Evolutionary conservation across 176 grass and related monocot genomes (phyloP).

Genomic region (Rhynchospora breviuscula): DNA sequence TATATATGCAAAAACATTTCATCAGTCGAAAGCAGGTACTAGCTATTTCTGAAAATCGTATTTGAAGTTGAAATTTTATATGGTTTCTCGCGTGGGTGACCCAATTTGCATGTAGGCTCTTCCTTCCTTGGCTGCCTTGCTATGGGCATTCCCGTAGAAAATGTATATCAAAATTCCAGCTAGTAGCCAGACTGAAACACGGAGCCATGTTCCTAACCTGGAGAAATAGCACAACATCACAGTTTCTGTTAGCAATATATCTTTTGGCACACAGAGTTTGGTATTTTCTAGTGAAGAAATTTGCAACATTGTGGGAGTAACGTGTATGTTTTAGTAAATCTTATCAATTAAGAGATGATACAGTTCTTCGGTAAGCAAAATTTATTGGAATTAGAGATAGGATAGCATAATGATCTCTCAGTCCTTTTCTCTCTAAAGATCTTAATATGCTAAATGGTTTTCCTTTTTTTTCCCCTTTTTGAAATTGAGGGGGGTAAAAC

Average conservation of each 20-base stretch:
- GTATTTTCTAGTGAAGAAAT: neutral
- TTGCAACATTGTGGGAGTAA: neutral
- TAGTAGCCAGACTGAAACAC: slow-evolving; percentile 63
- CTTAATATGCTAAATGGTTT: neutral
- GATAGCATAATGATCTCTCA: neutral
- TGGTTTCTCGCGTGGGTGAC: slow-evolving; percentile 9
- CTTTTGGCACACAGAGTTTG: neutral
- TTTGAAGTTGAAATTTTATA: neutral
- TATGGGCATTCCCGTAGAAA: slow-evolving; percentile 63
- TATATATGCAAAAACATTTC: neutral
- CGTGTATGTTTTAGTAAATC: neutral
- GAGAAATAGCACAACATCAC: slow-evolving; percentile 3
- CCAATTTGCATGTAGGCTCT: slow-evolving; percentile 14
- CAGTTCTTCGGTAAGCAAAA: neutral
- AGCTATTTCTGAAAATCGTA: neutral
- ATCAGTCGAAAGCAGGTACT: neutral
- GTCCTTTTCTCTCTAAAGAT: neutral
- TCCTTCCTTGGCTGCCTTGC: slow-evolving; percentile 18
- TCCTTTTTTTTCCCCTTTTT: neutral
- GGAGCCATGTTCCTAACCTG: slow-evolving; percentile 62
- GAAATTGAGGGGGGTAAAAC: neutral
- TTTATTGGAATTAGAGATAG: neutral
- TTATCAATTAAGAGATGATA: neutral
- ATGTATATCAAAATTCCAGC: slow-evolving; percentile 58
- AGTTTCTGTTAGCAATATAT: neutral